Conservation (phyloP, 495 filamentous ascomycete species). For the Aspergillus sclerotiicarbonarius region DNA sequence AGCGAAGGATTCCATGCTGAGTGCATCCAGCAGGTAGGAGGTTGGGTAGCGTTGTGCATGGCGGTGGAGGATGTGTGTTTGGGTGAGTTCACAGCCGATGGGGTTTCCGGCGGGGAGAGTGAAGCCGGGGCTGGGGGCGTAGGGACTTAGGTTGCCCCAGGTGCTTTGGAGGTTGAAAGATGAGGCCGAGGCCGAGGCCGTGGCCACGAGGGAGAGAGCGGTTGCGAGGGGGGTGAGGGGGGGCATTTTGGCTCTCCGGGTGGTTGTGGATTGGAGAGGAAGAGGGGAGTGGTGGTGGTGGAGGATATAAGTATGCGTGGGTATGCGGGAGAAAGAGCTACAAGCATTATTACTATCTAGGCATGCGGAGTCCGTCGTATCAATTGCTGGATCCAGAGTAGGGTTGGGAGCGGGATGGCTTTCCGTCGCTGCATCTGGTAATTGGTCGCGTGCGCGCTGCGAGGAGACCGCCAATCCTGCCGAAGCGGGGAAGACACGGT, state of each 20-base stretch:
- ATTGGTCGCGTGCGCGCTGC: slow-evolving; percentile 3
- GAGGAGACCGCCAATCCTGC: neutral
- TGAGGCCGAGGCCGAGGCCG: slow-evolving; percentile 32
- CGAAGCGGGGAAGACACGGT: neutral
- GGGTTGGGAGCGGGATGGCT: neutral
- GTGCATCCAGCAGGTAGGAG: slow-evolving; percentile 36
- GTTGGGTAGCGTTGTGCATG: slow-evolving; percentile 54
- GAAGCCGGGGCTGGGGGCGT: slow-evolving; percentile 41
- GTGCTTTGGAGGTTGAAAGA: slow-evolving; percentile 10
- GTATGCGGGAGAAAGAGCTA: neutral
- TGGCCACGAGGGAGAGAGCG: neutral
- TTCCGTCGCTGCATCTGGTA: neutral
- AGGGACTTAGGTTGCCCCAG: slow-evolving; percentile 50
- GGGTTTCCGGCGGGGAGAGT: slow-evolving; percentile 48
- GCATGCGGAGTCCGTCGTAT: neutral
- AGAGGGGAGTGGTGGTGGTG: neutral
- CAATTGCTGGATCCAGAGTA: neutral
- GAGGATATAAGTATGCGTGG: neutral
- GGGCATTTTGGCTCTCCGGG: neutral
- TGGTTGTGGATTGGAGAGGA: neutral
- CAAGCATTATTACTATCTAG: neutral
- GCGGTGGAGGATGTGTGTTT: slow-evolving; percentile 50
- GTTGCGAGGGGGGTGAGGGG: neutral
- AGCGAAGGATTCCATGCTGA: slow-evolving; percentile 44
- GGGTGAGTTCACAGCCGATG: slow-evolving; percentile 51